Conservation (phyloP, 2,329 filamentous ascomycete species). For the Mycogone perniciosa region DNA sequence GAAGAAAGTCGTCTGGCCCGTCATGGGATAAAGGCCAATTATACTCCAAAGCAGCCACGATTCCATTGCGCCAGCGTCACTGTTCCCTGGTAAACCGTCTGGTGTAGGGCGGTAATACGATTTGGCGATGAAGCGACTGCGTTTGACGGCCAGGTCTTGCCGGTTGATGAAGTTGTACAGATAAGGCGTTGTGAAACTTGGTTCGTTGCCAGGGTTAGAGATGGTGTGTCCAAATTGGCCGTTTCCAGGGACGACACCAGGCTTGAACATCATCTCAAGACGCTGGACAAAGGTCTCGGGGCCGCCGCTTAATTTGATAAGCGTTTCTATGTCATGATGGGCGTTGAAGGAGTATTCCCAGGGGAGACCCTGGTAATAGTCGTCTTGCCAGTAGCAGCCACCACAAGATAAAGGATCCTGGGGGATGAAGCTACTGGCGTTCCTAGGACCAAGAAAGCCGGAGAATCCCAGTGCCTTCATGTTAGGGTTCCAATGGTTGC, state of each 20-base stretch:
- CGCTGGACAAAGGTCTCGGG: conserved; percentile 47
- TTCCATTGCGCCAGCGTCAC: conserved; percentile 67
- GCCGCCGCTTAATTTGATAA: conserved; percentile 52
- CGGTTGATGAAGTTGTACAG: conserved; percentile 61
- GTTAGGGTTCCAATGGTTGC: conserved; percentile 62
- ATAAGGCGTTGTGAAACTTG: conserved; percentile 60
- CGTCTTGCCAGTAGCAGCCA: conserved; percentile 60
- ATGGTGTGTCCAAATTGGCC: conserved; percentile 47
- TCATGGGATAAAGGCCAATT: conserved; percentile 62
- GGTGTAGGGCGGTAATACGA: conserved; percentile 50
- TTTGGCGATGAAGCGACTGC: conserved; percentile 53
- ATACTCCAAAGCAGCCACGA: conserved; percentile 64
- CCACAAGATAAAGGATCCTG: conserved; percentile 55
- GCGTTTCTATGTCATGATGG: conserved; percentile 55
- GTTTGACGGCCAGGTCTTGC: conserved; percentile 54
- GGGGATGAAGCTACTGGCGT: conserved; percentile 39
- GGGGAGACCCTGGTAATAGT: conserved; percentile 52
- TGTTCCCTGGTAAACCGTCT: conserved; percentile 60
- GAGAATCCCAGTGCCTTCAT: conserved; percentile 52
- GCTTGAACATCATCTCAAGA: conserved; percentile 55
- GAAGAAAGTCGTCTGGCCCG: conserved; percentile 61
- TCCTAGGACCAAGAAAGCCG: conserved; percentile 60
- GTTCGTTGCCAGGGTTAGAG: conserved; percentile 64
- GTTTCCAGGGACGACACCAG: conserved; percentile 36
- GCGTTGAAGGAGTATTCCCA: conserved; percentile 64